Percentiles rank a stretch among this genome's conserved stretches.
Conservation (phyloP, 805 yeast genomes). For the Candida nemodendra region DNA sequence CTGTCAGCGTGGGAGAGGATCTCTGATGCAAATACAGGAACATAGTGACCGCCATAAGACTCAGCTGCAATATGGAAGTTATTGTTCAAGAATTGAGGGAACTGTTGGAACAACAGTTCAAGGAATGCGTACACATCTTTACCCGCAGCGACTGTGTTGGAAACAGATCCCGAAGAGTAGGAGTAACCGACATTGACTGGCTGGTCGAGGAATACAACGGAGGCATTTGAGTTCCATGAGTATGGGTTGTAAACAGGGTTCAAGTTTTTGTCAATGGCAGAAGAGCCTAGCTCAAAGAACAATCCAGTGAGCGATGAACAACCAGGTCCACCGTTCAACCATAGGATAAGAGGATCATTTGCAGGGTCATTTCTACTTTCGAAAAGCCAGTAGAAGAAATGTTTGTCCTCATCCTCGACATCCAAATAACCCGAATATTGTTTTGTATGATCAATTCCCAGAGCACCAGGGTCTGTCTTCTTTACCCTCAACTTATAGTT, state of each 20-base stretch:
- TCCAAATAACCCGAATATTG: constrained; percentile 76
- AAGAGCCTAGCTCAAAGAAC: constrained; percentile 89
- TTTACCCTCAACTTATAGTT: constrained; percentile 51
- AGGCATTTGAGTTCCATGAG: constrained; percentile 91
- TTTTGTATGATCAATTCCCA: constrained; percentile 61
- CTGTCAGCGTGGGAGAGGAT: constrained; percentile 53
- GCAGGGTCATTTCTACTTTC: constrained; percentile 87
- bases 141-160: constrained; percentile 79
- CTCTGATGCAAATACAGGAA: constrained; percentile 65
- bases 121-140: constrained; percentile 84
- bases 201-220: constrained; percentile 88
- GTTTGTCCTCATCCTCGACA: constrained; percentile 69
- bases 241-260: constrained; percentile 75
- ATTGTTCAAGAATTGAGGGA: constrained; percentile 63
- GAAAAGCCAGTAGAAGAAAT: constrained; percentile 90
- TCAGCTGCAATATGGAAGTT: constrained; percentile 82
- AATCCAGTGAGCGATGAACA: constrained; percentile 90
- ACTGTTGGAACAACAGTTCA: constrained; percentile 76
- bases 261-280: constrained; percentile 61
- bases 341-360: constrained; percentile 79
- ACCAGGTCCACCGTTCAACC: constrained; percentile 97
- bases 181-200: constrained; percentile 94
- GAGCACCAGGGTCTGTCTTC: constrained; percentile 44
- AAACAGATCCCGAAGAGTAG: constrained; percentile 61
- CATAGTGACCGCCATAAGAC: constrained; percentile 82